Conservation (phyloP, 176 grass and related monocot species). For the Avena atlantica region DNA sequence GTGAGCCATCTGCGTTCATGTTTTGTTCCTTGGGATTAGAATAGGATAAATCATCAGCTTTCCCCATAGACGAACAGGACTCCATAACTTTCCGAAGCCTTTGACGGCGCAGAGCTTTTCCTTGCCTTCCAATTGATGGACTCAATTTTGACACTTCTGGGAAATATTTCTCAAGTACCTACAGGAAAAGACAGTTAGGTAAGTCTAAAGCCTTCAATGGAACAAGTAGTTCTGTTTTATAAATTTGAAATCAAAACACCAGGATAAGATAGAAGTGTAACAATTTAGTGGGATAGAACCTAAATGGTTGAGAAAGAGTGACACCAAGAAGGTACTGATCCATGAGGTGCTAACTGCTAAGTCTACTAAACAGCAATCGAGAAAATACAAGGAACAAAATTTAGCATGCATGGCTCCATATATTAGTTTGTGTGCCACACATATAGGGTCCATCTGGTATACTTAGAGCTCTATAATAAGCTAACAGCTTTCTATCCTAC, state of each 20-base stretch:
- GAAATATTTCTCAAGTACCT: conserved; percentile 87
- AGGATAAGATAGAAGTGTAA: neutral
- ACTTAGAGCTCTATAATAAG: neutral
- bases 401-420: conserved; percentile 1
- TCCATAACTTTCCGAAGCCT: conserved; percentile 67
- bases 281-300: neutral
- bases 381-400: neutral
- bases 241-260: neutral
- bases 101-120: conserved; percentile 83
- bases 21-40: conserved; percentile 46
- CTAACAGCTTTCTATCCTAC: conserved; percentile 4
- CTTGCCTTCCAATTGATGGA: conserved; percentile 92
- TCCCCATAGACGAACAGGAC: conserved; percentile 40
- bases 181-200: conserved; percentile 9
- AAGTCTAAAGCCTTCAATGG: neutral
- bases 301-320: neutral
- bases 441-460: neutral
- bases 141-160: conserved; percentile 67
- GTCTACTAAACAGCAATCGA: conserved; percentile 28
- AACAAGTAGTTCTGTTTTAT: neutral
- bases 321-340: neutral
- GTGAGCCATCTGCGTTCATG: conserved; percentile 18
- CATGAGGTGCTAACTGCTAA: neutral
- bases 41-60: conserved; percentile 31
- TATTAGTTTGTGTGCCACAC: conserved; percentile 6